Evolutionary conservation across 345 rosid genomes (phyloP), one percentile per base, ranked within the genome.

Genomic region (Schrenkiella parvula): DNA sequence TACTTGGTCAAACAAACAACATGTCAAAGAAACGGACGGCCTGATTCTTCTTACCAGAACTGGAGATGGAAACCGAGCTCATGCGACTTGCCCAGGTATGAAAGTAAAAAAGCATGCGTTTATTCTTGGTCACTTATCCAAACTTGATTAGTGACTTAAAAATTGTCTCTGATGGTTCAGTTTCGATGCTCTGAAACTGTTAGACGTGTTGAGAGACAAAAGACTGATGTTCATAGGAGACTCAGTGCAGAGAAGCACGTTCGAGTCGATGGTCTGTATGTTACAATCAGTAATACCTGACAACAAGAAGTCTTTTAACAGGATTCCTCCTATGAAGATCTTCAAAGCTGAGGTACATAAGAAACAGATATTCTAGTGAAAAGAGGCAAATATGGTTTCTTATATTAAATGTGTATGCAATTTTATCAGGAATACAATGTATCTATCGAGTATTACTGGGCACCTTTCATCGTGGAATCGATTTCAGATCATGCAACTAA

Each of bases 221-320:
- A 88, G 97, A 53, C 66, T 93, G 55, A 89, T 93, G 97, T 89
- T 91, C 47, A 77, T 93, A 60, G 98, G 97, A 68, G 98, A 93
- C 77, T 93, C 97, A 0, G 89, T 93, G 44, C 96, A 89, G 67
- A 86, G 97, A 87, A 82, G 90, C 6, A 92, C 89, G 29, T 93
- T 93, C 67, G 98, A 93, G 76, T 93, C 97, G 1, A 86, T 93
- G 93, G 82, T 88, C 5, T 91, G 97, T 62, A 79, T 91, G 86
- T 74, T 89, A 15, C 97, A 93, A 60, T 86, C 96, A 46, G 89
- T 82, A 0, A 87, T 89, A 79, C 97, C 95, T 31, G 72, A 83
- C 5, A 86, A 82, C 4, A 85, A 85, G 80, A 91, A 80, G 78
- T 83, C 89, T 1, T 83, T 93, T 21, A 79, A 80, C 61, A 88